Evolutionary conservation across 1,284 basidiomycete species (phyloP).

Genomic region (Fomitopsis palustris): DNA sequence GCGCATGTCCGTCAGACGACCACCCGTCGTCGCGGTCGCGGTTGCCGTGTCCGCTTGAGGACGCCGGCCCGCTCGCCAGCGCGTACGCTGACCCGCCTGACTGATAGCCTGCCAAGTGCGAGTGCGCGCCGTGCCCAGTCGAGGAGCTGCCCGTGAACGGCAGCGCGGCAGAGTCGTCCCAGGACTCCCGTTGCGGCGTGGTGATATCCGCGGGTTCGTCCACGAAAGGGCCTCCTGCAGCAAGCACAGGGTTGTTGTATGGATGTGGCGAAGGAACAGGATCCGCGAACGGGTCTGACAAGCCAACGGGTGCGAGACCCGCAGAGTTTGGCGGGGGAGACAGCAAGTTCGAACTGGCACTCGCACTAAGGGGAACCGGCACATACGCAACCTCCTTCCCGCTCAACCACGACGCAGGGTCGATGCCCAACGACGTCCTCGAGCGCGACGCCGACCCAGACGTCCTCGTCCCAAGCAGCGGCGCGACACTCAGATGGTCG

Average conservation of each 20-base stretch:
- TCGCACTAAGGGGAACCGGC: background rate
- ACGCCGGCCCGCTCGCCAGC: conserved; percentile 2
- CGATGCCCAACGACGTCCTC: conserved; percentile 8
- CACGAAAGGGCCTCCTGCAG: background rate
- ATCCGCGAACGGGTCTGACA: background rate
- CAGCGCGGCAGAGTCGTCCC: background rate
- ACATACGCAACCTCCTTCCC: conserved; percentile 14
- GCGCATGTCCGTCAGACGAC: conserved; percentile 16
- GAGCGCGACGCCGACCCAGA: conserved; percentile 10
- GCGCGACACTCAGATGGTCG: background rate
- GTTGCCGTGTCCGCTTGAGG: conserved; percentile 10
- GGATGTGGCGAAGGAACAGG: background rate
- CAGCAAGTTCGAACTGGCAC: background rate
- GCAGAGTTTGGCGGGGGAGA: background rate
- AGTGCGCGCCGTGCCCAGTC: conserved; percentile 1
- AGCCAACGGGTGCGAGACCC: background rate
- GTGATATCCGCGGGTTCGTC: conserved; percentile 5
- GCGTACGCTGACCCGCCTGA: conserved; percentile 1
- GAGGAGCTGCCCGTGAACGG: conserved; percentile 3
- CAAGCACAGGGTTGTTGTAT: background rate
- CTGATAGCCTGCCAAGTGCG: background rate
- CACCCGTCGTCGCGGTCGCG: conserved; percentile 4
- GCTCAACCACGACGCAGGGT: conserved; percentile 24
- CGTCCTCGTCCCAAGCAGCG: background rate
- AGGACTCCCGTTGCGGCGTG: conserved; percentile 9